phyloP scores from a whole-genome alignment of 495 filamentous ascomycete genomes.

The Cercophora samala region DNA sequence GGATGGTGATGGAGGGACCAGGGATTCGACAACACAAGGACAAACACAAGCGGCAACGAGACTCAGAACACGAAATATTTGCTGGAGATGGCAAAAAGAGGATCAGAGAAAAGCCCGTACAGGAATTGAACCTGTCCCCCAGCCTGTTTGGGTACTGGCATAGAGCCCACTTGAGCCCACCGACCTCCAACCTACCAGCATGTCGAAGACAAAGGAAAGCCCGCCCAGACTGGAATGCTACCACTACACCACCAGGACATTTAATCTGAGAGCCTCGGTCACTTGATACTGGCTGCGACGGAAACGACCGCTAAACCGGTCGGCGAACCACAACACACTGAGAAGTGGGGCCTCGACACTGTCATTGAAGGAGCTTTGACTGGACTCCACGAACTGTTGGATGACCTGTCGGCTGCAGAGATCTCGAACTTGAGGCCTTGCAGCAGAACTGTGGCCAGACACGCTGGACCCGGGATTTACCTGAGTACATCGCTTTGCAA shows the following conservation, averaged over 20 bases:
- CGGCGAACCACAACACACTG: background rate
- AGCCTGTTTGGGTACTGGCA: background rate
- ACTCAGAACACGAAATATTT: background rate
- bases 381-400: background rate
- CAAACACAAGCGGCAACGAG: background rate
- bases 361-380: background rate
- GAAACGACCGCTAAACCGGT: background rate
- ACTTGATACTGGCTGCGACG: background rate
- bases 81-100: background rate
- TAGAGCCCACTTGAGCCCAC: background rate
- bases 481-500: too few relatives aligned
- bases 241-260: background rate
- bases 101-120: background rate
- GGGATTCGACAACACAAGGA: background rate
- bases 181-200: background rate
- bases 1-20: background rate
- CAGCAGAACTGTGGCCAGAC: background rate
- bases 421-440: background rate
- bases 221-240: background rate
- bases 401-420: background rate
- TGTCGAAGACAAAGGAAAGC: background rate
- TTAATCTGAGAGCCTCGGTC: background rate
- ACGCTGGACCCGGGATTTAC: too few relatives aligned
- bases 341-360: background rate
- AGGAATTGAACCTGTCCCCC: background rate